phyloP scores from a whole-genome alignment of 371 early-diverging fungal genomes.

The Syncephalastrum monosporum region DNA sequence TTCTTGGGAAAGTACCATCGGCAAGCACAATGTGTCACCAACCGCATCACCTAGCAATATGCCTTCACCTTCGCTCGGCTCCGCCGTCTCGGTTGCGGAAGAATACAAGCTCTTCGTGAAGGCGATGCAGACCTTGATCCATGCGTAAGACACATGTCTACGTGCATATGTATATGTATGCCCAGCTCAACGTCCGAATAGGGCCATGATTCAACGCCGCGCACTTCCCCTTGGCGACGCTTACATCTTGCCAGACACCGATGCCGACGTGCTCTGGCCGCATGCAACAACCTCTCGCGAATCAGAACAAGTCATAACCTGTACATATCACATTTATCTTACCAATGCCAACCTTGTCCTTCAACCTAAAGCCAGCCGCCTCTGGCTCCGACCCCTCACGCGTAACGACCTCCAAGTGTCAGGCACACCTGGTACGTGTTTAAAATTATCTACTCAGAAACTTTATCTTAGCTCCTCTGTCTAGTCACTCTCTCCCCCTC shows the following conservation, averaged over 20 bases:
- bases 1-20: slow-evolving; percentile 41
- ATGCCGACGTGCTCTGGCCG: neutral
- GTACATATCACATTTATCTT: slow-evolving; percentile 43
- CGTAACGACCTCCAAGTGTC: slow-evolving; percentile 15
- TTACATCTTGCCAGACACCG: slow-evolving; percentile 3
- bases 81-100: slow-evolving; percentile 30
- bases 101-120: slow-evolving; percentile 42
- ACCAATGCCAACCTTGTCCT: slow-evolving; percentile 40
- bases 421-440: slow-evolving; percentile 26
- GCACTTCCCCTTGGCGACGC: slow-evolving; percentile 42
- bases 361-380: slow-evolving; percentile 38
- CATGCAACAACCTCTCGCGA: neutral
- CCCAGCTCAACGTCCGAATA: slow-evolving; percentile 5
- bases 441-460: neutral
- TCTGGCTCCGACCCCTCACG: slow-evolving; percentile 26
- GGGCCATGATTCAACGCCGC: slow-evolving; percentile 35
- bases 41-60: slow-evolving; percentile 28
- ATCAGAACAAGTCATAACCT: slow-evolving; percentile 15
- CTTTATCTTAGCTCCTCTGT: neutral
- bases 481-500: slow-evolving; percentile 37
- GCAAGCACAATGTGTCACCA: slow-evolving; percentile 24
- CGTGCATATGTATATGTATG: no score
- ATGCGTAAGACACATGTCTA: slow-evolving; percentile 25
- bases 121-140: slow-evolving; percentile 34
- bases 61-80: slow-evolving; percentile 14